A percentile compares a stretch with the other conserved stretches of the same genome.
Evolutionary conservation across 352 stramenopile genomes (phyloP).

Genomic region (Thalassiosira delicatula): DNA sequence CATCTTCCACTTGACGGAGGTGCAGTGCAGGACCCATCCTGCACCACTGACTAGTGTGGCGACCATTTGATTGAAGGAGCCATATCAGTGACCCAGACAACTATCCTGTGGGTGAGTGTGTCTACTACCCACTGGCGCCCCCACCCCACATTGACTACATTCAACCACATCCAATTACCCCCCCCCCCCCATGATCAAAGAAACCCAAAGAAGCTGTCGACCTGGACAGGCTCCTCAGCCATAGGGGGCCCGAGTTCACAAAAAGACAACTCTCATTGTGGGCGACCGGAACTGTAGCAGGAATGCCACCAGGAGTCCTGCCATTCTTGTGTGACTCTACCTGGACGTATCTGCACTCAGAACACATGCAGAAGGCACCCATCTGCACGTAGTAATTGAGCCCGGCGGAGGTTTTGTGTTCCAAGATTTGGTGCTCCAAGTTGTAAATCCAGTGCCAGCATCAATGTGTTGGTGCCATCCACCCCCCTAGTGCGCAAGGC

Average conservation of each 20-base stretch:
- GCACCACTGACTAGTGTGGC: slow-evolving; percentile 8
- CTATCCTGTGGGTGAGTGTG: not conserved
- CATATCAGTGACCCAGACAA: slow-evolving; percentile 17
- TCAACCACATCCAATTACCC: slow-evolving; percentile 2
- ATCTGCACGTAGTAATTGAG: not conserved
- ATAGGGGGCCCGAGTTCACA: not conserved
- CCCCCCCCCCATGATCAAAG: not conserved
- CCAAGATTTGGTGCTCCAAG: not conserved
- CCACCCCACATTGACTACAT: not conserved
- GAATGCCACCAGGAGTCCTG: not conserved
- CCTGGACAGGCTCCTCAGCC: not conserved
- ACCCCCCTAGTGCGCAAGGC: not conserved
- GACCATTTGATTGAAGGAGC: slow-evolving; percentile 6
- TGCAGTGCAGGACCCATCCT: slow-evolving; percentile 26
- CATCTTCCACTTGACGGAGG: not conserved
- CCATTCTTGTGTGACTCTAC: not conserved
- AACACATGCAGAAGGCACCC: not conserved
- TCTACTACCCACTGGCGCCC: slow-evolving; percentile 1
- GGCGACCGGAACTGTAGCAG: not conserved
- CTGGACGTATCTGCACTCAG: not conserved
- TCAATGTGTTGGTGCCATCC: not conserved
- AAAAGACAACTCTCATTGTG: not conserved
- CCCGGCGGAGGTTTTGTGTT: not conserved
- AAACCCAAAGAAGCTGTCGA: not conserved
- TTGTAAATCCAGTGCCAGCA: not conserved